Percentiles rank a stretch among this genome's conserved stretches.
phyloP scores from a whole-genome alignment of 2,329 filamentous ascomycete genomes.

The Sporothrix luriei region DNA sequence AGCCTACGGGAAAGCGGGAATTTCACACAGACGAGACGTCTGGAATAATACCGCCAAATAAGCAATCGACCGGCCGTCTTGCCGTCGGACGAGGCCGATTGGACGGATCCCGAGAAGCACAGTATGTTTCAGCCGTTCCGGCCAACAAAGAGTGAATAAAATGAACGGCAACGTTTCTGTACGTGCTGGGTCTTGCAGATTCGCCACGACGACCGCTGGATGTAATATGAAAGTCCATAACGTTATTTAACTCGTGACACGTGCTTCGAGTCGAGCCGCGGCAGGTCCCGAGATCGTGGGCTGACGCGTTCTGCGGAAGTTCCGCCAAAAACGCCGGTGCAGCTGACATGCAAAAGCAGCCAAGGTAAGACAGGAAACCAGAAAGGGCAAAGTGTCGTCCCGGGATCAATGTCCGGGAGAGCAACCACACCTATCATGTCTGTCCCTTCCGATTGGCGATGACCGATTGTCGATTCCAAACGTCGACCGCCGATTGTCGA shows the following conservation, averaged over 20 bases:
- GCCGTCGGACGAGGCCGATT: neutral
- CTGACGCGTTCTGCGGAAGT: constrained; percentile 9
- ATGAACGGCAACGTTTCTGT: neutral
- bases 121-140: neutral
- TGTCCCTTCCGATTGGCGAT: neutral
- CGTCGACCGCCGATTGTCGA: neutral
- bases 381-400: neutral
- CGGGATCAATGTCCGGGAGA: neutral
- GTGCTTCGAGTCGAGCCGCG: neutral
- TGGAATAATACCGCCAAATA: neutral
- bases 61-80: neutral
- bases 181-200: neutral
- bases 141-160: neutral
- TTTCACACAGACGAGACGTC: neutral
- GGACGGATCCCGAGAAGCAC: neutral
- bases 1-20: neutral
- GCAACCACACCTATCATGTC: neutral
- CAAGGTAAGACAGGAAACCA: neutral
- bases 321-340: neutral
- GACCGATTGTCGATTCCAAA: neutral
- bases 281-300: neutral
- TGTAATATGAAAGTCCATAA: neutral
- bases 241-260: neutral
- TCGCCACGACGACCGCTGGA: neutral
- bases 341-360: neutral